Base-by-base conservation (phyloP, 2,329 filamentous ascomycete genomes). In the Fusarium caatingaense region DNA sequence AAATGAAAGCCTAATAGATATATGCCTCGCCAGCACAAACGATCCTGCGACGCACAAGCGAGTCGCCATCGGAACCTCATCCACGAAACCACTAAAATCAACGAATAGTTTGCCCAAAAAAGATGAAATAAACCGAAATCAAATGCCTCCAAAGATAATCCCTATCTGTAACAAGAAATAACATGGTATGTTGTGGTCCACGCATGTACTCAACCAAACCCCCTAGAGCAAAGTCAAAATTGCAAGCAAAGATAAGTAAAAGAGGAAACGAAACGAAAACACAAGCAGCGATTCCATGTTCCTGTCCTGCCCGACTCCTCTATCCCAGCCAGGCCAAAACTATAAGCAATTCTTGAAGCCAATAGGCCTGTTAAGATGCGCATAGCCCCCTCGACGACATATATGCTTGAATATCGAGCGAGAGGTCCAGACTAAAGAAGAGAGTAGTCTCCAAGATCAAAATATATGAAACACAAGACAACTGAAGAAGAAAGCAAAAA, bases 371-470 rank as follows among this genome's bases (percentile, higher is more conserved):
- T 42, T 41, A 46, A 76, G 77, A 78, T 77, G 74, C 77, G 77
- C 72, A 79, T 76, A 78, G 78, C 76, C 78, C 76, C 77, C 74
- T 77, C 67, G 73, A 72, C 71, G 71, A 74, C 72, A 65, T 77
- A 72, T 77, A 78, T 77, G 76, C 74, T 76, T 76, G 77, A 77
- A 78, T 80, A 78, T 76, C 76, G 78, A 77, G 72, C 72, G 75
- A 77, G 72, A 68, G 73, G 71, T 65, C 74, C 59, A 69, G 69
- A 75, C 64, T 60, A 71, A 50, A 62, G 60, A 71, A 65, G 71
- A 65, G 59, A 72, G 64, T 34, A 65, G 65, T 71, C 67, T 65
- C 69, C 62, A 56, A 41, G 48, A 50, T 56, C 60, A 67, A 63
- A 27, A 61, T 62, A 57, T 58, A 48, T 56, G 46, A 58, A 70